Percentiles rank a stretch among this genome's conserved stretches.
phyloP scores from a whole-genome alignment of 345 rosid species.

The Geranium brycei region DNA sequence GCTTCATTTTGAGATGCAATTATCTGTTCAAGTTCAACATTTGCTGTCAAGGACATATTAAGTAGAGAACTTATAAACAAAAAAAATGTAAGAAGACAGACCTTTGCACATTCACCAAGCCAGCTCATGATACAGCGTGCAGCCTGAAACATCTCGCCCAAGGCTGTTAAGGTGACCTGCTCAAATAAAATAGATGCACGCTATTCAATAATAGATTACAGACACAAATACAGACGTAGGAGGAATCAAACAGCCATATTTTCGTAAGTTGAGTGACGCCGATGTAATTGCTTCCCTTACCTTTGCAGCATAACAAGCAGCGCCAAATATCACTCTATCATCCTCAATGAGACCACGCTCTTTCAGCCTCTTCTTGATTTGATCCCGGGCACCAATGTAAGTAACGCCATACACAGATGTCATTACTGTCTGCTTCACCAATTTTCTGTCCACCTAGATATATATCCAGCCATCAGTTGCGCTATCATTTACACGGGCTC shows the following conservation, averaged over 20 bases:
- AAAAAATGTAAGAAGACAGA: slow-evolving; percentile 3
- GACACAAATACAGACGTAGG: too few species aligned
- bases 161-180: slow-evolving; percentile 74
- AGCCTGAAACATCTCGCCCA: slow-evolving; percentile 94
- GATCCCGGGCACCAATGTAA: slow-evolving; percentile 89
- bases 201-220: too few species aligned
- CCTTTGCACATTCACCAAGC: slow-evolving; percentile 99
- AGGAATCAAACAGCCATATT: too few species aligned
- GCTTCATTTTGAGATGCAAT: slow-evolving; percentile 86
- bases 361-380: slow-evolving; percentile 82
- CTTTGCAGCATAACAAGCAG: slow-evolving; percentile 96
- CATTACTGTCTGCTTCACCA: slow-evolving; percentile 99
- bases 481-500: too few species aligned
- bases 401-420: slow-evolving; percentile 99
- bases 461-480: too few species aligned
- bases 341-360: slow-evolving; percentile 59
- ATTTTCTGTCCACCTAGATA: slow-evolving; percentile 78
- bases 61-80: neutral
- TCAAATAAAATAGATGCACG: slow-evolving; percentile 8
- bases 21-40: slow-evolving; percentile 25
- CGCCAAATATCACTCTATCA: slow-evolving; percentile 42
- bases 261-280: too few species aligned
- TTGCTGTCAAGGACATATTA: neutral
- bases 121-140: slow-evolving; percentile 84
- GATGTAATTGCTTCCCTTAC: slow-evolving; percentile 24